Evolutionary conservation across 129 eudicot species (phyloP).

Genomic region (Artemisia annua): DNA sequence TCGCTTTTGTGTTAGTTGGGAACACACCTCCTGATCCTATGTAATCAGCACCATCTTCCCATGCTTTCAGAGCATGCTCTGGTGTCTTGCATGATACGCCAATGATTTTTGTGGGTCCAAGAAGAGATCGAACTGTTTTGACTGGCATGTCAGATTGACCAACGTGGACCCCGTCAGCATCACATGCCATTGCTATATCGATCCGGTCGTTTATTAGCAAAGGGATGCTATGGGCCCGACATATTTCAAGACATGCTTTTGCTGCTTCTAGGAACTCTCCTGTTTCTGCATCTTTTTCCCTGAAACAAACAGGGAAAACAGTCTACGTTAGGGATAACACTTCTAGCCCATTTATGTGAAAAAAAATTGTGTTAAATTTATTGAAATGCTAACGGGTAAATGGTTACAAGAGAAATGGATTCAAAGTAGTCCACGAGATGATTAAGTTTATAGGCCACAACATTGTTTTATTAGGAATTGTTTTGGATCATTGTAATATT

Average conservation of each 20-base stretch:
- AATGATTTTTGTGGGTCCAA: constrained; percentile 85
- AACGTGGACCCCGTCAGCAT: constrained; percentile 88
- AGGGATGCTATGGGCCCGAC: constrained; percentile 57
- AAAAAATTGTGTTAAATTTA: not conserved
- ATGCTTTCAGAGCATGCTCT: constrained; percentile 76
- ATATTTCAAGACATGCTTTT: constrained; percentile 60
- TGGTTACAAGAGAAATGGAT: too few relatives aligned
- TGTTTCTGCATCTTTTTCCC: constrained; percentile 86
- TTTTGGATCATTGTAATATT: too few relatives aligned
- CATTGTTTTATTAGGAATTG: not conserved
- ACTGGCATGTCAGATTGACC: constrained; percentile 97
- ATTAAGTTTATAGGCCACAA: not conserved
- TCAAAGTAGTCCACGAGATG: not conserved
- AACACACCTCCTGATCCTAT: constrained; percentile 90
- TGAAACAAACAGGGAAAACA: constrained; percentile 27
- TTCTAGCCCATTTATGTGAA: not conserved
- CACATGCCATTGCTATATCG: constrained; percentile 81
- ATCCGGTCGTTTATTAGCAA: constrained; percentile 77
- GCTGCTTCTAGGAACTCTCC: constrained; percentile 79
- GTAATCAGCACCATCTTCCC: constrained; percentile 82
- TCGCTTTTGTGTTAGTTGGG: constrained; percentile 86
- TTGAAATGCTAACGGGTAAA: not conserved
- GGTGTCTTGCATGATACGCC: constrained; percentile 94
- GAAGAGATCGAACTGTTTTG: constrained; percentile 55
- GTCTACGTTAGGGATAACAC: not conserved